Evolutionary conservation across 108 stramenopile genomes (phyloP), one percentile per base, ranked within the genome.

Genomic region (Cyclotella cryptica): DNA sequence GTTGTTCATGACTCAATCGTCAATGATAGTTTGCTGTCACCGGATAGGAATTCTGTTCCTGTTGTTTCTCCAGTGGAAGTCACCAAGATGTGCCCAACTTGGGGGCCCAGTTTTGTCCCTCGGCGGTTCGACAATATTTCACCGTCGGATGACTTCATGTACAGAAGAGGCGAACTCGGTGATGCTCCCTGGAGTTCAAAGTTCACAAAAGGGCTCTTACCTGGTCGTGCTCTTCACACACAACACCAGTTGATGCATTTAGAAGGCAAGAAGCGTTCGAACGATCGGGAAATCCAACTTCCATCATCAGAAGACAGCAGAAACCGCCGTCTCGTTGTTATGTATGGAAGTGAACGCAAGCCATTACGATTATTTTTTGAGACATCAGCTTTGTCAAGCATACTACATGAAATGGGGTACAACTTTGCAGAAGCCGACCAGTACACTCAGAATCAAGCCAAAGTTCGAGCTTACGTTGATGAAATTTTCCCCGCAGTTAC

Each of bases 51-150:
- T 51, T 1, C 49, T 9, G 66, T 47, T 30, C 22, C 40, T 7
- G 15, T 51, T 61, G 10, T 17, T n/a, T 69, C 66, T 55, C 35
- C 51, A 13, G 29, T 47, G 53, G 74, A 70, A 55, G 28, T 39
- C 5, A 51, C 51, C 24, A 66, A 74, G 65, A 74, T 49, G 51
- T 81, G 80, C 28, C 80, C 80, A 65, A 74, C 80, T 24, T 81
- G 67, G 49, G 80, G 80, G 3, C 80, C 80, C 13, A 74, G 73
- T 29, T 39, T 74, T 40, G 80, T 81, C n/a, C 80, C 73, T 30
- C 73, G 73, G 26, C 52, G 52, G 27, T 46, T 70, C 43, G 52
- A 74, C 11, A 59, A 51, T 14, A 24, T 67, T 29, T 46, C 28
- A 53, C 26, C 52, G 12, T 27, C 17, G 30, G 51, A 65, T 27